Percentiles rank a stretch among this genome's conserved stretches.
phyloP scores from a whole-genome alignment of 495 filamentous ascomycete genomes.

The Oidiodendron maius region DNA sequence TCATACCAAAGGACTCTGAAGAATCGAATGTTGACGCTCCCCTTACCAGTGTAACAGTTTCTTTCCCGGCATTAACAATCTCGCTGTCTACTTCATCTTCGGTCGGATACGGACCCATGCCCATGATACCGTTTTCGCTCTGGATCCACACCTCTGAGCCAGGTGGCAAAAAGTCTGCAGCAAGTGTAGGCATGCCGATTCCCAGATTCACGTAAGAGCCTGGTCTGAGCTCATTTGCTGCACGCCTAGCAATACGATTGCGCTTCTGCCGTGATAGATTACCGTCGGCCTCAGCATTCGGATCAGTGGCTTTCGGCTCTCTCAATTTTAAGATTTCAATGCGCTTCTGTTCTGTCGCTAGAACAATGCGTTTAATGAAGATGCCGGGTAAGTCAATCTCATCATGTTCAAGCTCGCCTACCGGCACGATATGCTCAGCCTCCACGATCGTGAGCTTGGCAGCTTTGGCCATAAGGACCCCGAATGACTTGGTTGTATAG shows the following conservation, averaged over 20 bases:
- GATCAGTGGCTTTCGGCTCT: slow-evolving; percentile 21
- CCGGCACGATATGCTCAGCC: slow-evolving; percentile 60
- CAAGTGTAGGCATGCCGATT: slow-evolving; percentile 42
- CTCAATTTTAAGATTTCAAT: slow-evolving; percentile 51
- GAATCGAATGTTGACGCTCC: slow-evolving; percentile 78
- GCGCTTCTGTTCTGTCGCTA: slow-evolving; percentile 43
- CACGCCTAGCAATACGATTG: slow-evolving; percentile 52
- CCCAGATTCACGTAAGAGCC: slow-evolving; percentile 65
- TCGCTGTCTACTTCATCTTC: slow-evolving; percentile 72
- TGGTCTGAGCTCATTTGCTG: slow-evolving; percentile 56
- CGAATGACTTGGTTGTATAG: slow-evolving; percentile 58
- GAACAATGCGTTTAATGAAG: slow-evolving; percentile 58
- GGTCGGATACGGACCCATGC: slow-evolving; percentile 63
- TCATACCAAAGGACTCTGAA: slow-evolving; percentile 94
- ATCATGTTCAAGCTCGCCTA: slow-evolving; percentile 51
- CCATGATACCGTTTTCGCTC: slow-evolving; percentile 87
- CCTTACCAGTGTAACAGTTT: slow-evolving; percentile 82
- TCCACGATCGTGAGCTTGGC: slow-evolving; percentile 59
- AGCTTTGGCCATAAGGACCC: slow-evolving; percentile 55
- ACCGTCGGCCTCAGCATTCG: slow-evolving; percentile 23
- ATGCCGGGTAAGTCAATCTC: slow-evolving; percentile 57
- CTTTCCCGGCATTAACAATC: slow-evolving; percentile 91
- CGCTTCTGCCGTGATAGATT: slow-evolving; percentile 38
- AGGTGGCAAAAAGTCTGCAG: slow-evolving; percentile 46
- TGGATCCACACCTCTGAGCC: slow-evolving; percentile 71